Evolutionary conservation across 2,329 filamentous ascomycete genomes (phyloP).

Genomic region (Fusarium phyllophilum): DNA sequence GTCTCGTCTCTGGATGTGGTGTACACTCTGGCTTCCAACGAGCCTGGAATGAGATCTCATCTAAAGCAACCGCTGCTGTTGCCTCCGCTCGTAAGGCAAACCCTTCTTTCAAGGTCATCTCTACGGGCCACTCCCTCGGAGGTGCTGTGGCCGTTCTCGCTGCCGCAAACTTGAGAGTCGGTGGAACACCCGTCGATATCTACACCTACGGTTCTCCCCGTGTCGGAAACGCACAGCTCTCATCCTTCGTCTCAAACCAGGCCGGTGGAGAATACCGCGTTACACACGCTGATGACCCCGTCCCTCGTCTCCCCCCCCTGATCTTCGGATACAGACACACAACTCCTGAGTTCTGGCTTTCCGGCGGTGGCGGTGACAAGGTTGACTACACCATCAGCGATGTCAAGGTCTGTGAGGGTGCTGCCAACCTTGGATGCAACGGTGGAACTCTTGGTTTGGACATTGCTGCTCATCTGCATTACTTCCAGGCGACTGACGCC

Average conservation of each 20-base stretch:
- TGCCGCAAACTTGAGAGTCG: slow-evolving; percentile 63
- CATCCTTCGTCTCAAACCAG: slow-evolving; percentile 63
- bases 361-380: slow-evolving; percentile 46
- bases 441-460: slow-evolving; percentile 59
- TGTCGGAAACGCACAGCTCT: slow-evolving; percentile 67
- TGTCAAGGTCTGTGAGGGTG: slow-evolving; percentile 60
- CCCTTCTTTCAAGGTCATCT: slow-evolving; percentile 63
- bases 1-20: slow-evolving; percentile 55
- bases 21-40: slow-evolving; percentile 68
- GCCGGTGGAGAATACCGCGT: slow-evolving; percentile 67
- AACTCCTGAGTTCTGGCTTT: slow-evolving; percentile 76
- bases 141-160: slow-evolving; percentile 71
- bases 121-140: slow-evolving; percentile 77
- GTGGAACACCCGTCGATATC: slow-evolving; percentile 60
- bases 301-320: slow-evolving; percentile 73
- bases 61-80: slow-evolving; percentile 56
- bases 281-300: slow-evolving; percentile 74
- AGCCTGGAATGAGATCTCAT: slow-evolving; percentile 66
- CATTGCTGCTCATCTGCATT: slow-evolving; percentile 58
- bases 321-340: slow-evolving; percentile 71
- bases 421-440: slow-evolving; percentile 61
- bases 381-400: slow-evolving; percentile 52
- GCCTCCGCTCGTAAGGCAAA: slow-evolving; percentile 54
- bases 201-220: slow-evolving; percentile 76
- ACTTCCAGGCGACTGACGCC: slow-evolving; percentile 57